A percentile compares a stretch with the other conserved stretches of the same genome.
Conservation (phyloP, 352 stramenopile genomes). For the Phytophthora ohioensis region DNA sequence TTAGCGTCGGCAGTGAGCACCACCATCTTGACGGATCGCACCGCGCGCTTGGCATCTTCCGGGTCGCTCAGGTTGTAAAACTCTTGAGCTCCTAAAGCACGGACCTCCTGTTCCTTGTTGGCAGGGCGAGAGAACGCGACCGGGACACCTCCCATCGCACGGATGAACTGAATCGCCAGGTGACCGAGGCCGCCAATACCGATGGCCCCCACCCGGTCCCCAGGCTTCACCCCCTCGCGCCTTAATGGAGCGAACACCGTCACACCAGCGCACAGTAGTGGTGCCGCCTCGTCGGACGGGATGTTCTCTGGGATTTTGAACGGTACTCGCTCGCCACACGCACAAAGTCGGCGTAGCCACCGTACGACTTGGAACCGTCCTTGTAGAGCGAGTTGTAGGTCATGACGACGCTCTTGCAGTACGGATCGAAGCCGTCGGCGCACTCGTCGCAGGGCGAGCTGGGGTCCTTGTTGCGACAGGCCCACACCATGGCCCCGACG, state of each 20-base stretch:
- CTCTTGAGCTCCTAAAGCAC: conserved; percentile 52
- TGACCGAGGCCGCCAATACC: conserved; percentile 85
- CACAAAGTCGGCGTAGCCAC: conserved; percentile 75
- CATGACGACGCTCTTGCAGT: conserved; percentile 20
- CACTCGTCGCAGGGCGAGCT: not conserved
- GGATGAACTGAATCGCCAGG: conserved; percentile 79
- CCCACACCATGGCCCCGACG: not conserved
- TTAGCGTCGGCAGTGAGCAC: conserved; percentile 68
- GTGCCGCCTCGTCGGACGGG: conserved; percentile 18
- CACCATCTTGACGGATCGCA: conserved; percentile 57
- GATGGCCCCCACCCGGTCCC: conserved; percentile 68
- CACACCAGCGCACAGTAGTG: conserved; percentile 20
- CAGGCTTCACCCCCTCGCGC: conserved; percentile 21
- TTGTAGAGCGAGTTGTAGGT: conserved; percentile 58
- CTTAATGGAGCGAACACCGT: conserved; percentile 21
- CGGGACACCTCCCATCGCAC: conserved; percentile 61
- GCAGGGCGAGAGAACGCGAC: conserved; percentile 39
- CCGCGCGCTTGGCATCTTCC: conserved; percentile 28
- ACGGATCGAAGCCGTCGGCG: not conserved
- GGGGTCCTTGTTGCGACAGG: not conserved
- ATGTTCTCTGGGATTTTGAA: conserved; percentile 48
- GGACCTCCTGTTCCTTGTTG: conserved; percentile 56
- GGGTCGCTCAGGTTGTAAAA: conserved; percentile 55
- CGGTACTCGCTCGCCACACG: conserved; percentile 57
- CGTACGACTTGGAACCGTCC: conserved; percentile 46